Evolutionary conservation across 208 protist genomes (phyloP).

Genomic region (Trypanosoma scelopori): DNA sequence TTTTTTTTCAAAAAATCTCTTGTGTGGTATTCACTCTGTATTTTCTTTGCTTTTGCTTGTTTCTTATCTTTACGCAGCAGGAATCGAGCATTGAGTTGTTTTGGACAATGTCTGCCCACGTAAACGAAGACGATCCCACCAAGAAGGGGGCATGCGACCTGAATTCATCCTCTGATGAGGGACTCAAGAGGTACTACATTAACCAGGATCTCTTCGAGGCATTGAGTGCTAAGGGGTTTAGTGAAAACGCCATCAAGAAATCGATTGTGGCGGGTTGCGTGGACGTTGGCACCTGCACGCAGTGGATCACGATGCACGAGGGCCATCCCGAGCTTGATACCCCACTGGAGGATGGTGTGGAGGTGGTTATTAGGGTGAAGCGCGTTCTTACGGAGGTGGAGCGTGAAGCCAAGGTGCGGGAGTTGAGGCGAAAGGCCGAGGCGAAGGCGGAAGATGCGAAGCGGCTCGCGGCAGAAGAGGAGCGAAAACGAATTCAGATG

Average conservation of each 20-base stretch:
- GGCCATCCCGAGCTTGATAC: slow-evolving; percentile 83
- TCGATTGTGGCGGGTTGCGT: slow-evolving; percentile 82
- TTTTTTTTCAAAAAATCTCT: not conserved
- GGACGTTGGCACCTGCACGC: slow-evolving; percentile 69
- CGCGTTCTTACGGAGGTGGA: slow-evolving; percentile 73
- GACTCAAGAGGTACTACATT: slow-evolving; percentile 46
- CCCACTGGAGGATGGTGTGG: slow-evolving; percentile 61
- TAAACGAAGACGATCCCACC: not conserved
- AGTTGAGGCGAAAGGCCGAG: slow-evolving; percentile 57
- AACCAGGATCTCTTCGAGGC: slow-evolving; percentile 52
- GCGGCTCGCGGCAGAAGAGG: slow-evolving; percentile 47
- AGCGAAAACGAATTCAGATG: slow-evolving; percentile 62
- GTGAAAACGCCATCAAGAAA: slow-evolving; percentile 89
- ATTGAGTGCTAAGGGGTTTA: slow-evolving; percentile 58
- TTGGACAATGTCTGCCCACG: slow-evolving; percentile 4
- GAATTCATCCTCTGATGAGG: slow-evolving; percentile 22
- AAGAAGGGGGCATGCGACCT: not conserved
- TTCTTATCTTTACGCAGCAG: not conserved
- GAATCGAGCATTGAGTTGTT: not conserved
- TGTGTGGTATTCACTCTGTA: too few species aligned
- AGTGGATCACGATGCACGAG: slow-evolving; percentile 87
- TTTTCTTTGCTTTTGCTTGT: not conserved
- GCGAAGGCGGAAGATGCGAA: slow-evolving; percentile 57
- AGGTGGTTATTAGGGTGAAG: slow-evolving; percentile 63
- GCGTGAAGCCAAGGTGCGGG: slow-evolving; percentile 62